Base-by-base conservation (phyloP, 257 asterid genomes). In the Solanum bukasovii region DNA sequence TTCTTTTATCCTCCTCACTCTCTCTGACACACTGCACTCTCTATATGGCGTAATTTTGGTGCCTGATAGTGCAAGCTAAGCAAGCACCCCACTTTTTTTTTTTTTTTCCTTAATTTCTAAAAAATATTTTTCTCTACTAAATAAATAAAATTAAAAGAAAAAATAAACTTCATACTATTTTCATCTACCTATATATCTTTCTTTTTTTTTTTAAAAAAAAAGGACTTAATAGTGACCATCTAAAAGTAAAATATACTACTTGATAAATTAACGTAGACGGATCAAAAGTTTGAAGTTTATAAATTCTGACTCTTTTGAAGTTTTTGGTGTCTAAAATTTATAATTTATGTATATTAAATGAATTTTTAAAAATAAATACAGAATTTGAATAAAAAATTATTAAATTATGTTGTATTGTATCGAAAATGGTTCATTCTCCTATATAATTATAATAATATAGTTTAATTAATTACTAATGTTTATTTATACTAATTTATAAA, bases 11-110 rank as follows among this genome's bases (percentile, higher is more conserved):
- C 90, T 90, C 88, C 87, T 90, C 92, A 90, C 94, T 88, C 91
- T 90, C 91, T 92, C 86, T 83, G 87, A 93, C 95, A 93, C 91
- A 85, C 90, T 84, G 93, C 84, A 79, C 92, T 90, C 93, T 89
- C 91, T 88, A 92, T 89, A 90, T 95, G 99, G 96, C 92, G 97
- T 93, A 93, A 93, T 91, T 91, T 93, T 93, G 98, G 93, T 96
- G 96, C 91, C 97, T 95, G 92, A 87, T 91, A 94, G 97, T 96
- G 96, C 96, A 96, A 96, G 98, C 98, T 92, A 96, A 95, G 98
- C 95, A 95, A 96, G 81, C 91, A 84, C 90, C 93, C 91, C 91
- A 90, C 93, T 87, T 91, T 91, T 89, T 84, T 46, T 84, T 91
- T 81, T 86, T 20, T 78, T 33, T 9, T 31, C 65, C 77, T 82